Base-by-base conservation (phyloP, 495 filamentous ascomycete species). In the Penicillium paxilli region DNA sequence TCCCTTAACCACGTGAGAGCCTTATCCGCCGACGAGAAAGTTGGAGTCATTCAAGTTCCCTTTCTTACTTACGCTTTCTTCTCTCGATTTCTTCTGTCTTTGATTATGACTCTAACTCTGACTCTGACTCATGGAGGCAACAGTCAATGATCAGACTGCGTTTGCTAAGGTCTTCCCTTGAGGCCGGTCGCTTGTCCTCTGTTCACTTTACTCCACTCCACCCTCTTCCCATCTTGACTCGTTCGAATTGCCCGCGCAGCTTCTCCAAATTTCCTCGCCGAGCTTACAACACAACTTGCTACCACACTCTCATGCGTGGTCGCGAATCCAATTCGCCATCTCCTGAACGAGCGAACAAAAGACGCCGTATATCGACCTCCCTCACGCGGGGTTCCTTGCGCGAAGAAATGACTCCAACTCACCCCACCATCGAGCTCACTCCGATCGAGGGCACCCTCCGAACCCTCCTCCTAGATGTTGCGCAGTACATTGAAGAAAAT, bases 391-490 rank as follows among this genome's bases (percentile, higher is more conserved):
- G 67, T 20, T 37, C 17, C 20, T 44, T 50, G 40, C 3, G 46
- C 24, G 44, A 54, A 59, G 51, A 25, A 20, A 74, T 71, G 69
- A 54, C 49, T 41, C 52, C 55, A 25, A n/a, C 54, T 32, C 52
- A 65, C 16, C 65, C 73, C 23, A 76, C 60, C 20, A 80, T 91
- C 16, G 62, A 79, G 44, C 81, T 95, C 49, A 90, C 78, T 17
- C 75, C 81, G 3, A 75, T 81, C 38, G 91, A 96, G 68, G 70
- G 75, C 30, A 86, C 82, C 26, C 77, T 96, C 33, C 83, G 85
- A 51, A 69, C 75, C 24, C 80, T 96, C 14, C 79, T 96, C 14
- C 76, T 94, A 8, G 87, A 91, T 68, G 85, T 89, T 28, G 89
- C 88, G 32, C 62, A 79, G 21, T 85, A 85, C 69, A 87, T 91